Base-by-base conservation (phyloP, 495 filamentous ascomycete genomes). In the Tuber brumale region DNA sequence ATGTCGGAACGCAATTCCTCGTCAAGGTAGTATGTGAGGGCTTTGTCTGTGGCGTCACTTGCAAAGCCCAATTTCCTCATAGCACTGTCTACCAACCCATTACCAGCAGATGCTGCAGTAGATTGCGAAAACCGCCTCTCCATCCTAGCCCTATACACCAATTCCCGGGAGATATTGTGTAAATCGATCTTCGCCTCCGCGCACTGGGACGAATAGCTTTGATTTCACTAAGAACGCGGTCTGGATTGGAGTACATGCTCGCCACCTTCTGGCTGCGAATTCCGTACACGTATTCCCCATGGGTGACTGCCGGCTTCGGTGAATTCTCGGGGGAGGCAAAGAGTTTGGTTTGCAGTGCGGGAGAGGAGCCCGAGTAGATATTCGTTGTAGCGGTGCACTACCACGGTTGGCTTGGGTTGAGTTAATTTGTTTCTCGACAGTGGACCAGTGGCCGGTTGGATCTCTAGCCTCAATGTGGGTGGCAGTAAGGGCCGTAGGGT, bases 361-460 rank as follows among this genome's bases (percentile, higher is more conserved):
- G n/a, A n/a, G n/a, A n/a, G n/a, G n/a, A n/a, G n/a, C n/a, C n/a
- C n/a, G n/a, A n/a, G n/a, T n/a, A n/a, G n/a, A n/a, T n/a, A n/a
- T n/a, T n/a, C n/a, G n/a, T n/a, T n/a, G n/a, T n/a, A n/a, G n/a
- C n/a, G n/a, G n/a, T n/a, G n/a, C n/a, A n/a, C n/a, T n/a, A 8
- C 81, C 81, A 2, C 81, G 75, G 0, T 80, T 77, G 39, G 81
- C 81, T 69, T 82, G 73, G 10, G 27, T 61, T 9, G n/a, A n/a
- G 51, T 27, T 27, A 2, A 82, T 77, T 71, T 82, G 81, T 9
- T 77, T 75, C 48, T 82, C 81, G 8, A 79, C 45, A 27, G 71
- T 41, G 2, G 73, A 61, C 78, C 78, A 80, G 18, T 76, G 72
- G 16, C 72, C 61, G 35, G 23, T 71, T 8, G 72, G 27, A 39